Evolutionary conservation across 176 grass and related monocot genomes (phyloP), one percentile per base, ranked within the genome.

Genomic region (Bothriochloa decipiens): DNA sequence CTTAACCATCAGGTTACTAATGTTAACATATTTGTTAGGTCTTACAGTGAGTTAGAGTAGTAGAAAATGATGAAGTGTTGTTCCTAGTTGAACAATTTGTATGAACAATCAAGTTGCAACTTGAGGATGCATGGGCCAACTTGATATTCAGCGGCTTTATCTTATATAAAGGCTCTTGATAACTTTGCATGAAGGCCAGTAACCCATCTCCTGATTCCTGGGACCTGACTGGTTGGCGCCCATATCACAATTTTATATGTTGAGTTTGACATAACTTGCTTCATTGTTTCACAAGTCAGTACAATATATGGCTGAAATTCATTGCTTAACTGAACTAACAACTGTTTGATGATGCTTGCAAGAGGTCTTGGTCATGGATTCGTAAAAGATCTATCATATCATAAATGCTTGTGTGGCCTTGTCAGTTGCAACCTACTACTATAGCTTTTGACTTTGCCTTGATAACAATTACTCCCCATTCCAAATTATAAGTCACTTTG

Each of bases 221-320:
- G 72, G 18, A 49, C 43, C 42, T 52, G 46, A 74, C 45, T 75
- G 8, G 46, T 50, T 53, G 16, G 11, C 4, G 32, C 20, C 6
- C 27, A 29, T 74, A 63, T 83, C 57, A 74, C 70, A 65, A 22
- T 26, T 28, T 64, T 74, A 61, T 42, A 64, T 74, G 63, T 28
- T 5, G 39, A 63, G 68, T 26, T 74, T 47, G 57, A 35, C 12
- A 45, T 74, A 7, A 27, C 25, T 46, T 46, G 52, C 55, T 63
- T 26, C 11, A 40, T 74, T 83, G 27, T 36, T 73, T 64, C 70
- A 62, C 55, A 74, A 64, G 55, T 47, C 18, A 81, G 29, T 15
- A 15, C 18, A 43, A 11, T 29, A 64, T 63, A 63, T 74, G 42
- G 17, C 40, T 33, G 40, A 74, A 29, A 64, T 36, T 47, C 35